Base-by-base conservation (phyloP, 2,329 filamentous ascomycete species). In the Fusarium redolens region DNA sequence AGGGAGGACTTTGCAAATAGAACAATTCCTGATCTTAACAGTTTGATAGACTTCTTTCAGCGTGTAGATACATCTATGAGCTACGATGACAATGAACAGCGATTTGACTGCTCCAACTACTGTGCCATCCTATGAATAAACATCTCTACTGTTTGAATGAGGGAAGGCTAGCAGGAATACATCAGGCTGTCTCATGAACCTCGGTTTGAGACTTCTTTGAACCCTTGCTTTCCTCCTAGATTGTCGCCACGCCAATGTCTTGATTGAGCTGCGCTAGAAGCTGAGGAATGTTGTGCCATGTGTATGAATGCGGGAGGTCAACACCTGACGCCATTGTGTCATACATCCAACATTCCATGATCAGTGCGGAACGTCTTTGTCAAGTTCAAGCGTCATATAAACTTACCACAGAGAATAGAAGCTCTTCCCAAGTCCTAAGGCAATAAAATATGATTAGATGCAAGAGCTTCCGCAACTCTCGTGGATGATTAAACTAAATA, bases 31-130 rank as follows among this genome's bases (percentile, higher is more conserved):
- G 58, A 61, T 65, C 57, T 67, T 48, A 25, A 50, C 47, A 67
- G 67, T 63, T 71, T 74, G 56, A 74, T 75, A 72, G 63, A 66
- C 55, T 55, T 58, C n/a, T 55, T 64, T 58, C 31, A 67, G 64
- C 61, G 52, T 68, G 67, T 50, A 69, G 64, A 60, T 74, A 72
- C 38, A 72, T 71, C 65, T 69, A 77, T 60, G 73, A 76, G 76
- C 69, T 73, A 79, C 54, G 77, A 79, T 62, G 57, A 65, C 55
- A 76, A 78, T 74, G 63, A 69, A 65, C 45, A 65, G 57, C 54
- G 54, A 63, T 67, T 75, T 71, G 31, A 60, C 48, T 71, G 61
- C 52, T 68, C 44, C 44, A 60, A 57, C 28, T 47, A 38, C 51
- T 41, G 17, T 41, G 31, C 22, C 22, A 30, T 20, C 15, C 6